These are phyloP conservation scores for Salix viminalis DNA, from an alignment of 345 rosid genomes.

Conservation along the genomic window DNA sequence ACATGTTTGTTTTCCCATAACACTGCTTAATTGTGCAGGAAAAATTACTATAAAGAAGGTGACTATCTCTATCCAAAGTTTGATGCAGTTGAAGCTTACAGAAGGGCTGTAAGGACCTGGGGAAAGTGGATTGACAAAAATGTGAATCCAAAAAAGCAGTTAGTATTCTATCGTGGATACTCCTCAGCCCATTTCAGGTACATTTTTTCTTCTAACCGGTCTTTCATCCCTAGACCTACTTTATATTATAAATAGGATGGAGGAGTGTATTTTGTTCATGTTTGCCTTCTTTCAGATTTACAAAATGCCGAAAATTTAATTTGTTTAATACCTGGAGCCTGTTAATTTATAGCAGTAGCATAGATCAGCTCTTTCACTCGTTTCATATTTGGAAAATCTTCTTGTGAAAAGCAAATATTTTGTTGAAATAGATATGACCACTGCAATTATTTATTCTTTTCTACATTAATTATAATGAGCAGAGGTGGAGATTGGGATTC, in stretches of 20 bases:
- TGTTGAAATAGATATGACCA: background rate
- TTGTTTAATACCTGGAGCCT: background rate
- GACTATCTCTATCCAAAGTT: slow-evolving; percentile 69
- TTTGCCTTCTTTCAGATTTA: background rate
- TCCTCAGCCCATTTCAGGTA: slow-evolving; percentile 96
- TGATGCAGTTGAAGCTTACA: slow-evolving; percentile 81
- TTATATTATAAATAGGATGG: background rate
- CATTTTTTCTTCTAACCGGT: background rate
- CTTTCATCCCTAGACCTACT: background rate
- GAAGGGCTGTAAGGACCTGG: slow-evolving; percentile 82
- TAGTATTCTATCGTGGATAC: slow-evolving; percentile 89
- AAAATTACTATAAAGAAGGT: slow-evolving; percentile 90
- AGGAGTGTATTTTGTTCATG: background rate
- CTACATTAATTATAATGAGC: slow-evolving; percentile 12
- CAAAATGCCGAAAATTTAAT: background rate
- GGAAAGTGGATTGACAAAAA: slow-evolving; percentile 72
- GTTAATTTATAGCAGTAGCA: background rate
- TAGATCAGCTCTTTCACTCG: background rate
- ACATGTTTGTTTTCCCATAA: background rate
- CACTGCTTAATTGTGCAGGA: slow-evolving; percentile 46
- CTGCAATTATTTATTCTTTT: background rate
- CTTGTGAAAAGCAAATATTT: background rate
- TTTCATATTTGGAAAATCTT: background rate
- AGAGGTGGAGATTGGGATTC: slow-evolving; percentile 99
- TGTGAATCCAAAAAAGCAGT: slow-evolving; percentile 49